phyloP scores from a whole-genome alignment of 306 rosid species.

The Cicer yamashitae region DNA sequence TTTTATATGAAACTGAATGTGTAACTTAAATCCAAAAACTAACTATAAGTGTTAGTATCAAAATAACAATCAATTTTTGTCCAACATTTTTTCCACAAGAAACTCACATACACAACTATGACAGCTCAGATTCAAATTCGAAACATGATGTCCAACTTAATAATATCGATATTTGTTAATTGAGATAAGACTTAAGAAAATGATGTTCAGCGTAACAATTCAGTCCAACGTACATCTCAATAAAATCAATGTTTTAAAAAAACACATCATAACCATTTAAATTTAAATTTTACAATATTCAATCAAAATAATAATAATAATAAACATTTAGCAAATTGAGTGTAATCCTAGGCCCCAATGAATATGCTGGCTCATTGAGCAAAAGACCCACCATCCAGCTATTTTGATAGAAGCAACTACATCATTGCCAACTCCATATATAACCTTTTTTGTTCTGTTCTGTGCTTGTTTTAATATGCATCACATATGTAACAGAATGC shows the following conservation, averaged over 20 bases:
- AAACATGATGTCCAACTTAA: too few relatives aligned
- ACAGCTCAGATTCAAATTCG: too few relatives aligned
- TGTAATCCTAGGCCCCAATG: constrained; percentile 50
- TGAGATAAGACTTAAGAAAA: too few relatives aligned
- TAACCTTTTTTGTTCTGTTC: neutral
- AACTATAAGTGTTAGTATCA: neutral
- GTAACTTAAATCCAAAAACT: neutral
- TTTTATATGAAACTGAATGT: neutral
- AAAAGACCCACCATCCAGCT: constrained; percentile 51
- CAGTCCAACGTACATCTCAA: neutral
- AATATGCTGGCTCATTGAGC: constrained; percentile 37
- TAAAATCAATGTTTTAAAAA: neutral
- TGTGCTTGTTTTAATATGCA: neutral
- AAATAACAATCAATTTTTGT: too few relatives aligned
- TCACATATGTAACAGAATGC: neutral
- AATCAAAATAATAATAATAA: neutral
- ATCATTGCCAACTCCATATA: constrained; percentile 51
- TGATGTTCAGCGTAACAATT: neutral
- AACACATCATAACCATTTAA: neutral
- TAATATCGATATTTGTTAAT: too few relatives aligned
- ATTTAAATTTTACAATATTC: neutral
- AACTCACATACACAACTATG: too few relatives aligned
- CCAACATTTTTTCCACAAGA: too few relatives aligned
- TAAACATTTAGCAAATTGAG: constrained; percentile 22
- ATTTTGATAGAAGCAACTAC: constrained; percentile 45